Evolutionary conservation across 1,139 yeast genomes (phyloP), one percentile per base, ranked within the genome.

Genomic region (Kodamaea derodonti): DNA sequence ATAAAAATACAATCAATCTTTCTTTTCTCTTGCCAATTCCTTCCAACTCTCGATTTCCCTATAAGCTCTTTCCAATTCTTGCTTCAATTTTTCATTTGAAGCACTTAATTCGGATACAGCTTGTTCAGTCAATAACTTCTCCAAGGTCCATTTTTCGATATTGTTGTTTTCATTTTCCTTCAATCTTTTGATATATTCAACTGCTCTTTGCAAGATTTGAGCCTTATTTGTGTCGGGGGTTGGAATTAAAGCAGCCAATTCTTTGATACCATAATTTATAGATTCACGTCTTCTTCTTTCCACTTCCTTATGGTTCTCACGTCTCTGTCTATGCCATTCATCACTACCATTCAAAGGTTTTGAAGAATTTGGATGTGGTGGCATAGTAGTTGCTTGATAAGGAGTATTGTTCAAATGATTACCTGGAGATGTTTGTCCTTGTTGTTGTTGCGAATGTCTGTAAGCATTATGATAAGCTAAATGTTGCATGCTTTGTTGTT

Each of bases 281-380:
- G 84, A 80, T 56, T 92, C 97, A 52, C 99, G 79, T 56, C 99
- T 81, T 51, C 97, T 80, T 54, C 97, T 77, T 65, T 92, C 99
- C 20, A 92, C 98, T 62, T 94, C 98, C 62, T 92, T 92, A 66
- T 92, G 99, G 59, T 87, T 90, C 49, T 85, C 86, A 50, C 85
- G 81, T 49, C 97, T 78, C 55, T 78, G 76, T 47, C 76, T 76
- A 55, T 84, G 90, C 95, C 96, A 88, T 58, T 86, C 96, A 20
- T 84, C 94, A 14, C 86, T 65, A 9, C 87, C 87, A 36, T 79
- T 84, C 51, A 51, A 68, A 49, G 70, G 80, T 57, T 69, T 70
- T 33, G 45, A 47, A n/a, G 51, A 40, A 12, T 75, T 71, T 14
- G 29, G 31, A 38, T 63, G 62, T 3, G 56, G 52, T 4, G 69